These are phyloP conservation scores for Pterocarpus santalinus DNA, from an alignment of 306 rosid genomes.

Conservation along the genomic window DNA sequence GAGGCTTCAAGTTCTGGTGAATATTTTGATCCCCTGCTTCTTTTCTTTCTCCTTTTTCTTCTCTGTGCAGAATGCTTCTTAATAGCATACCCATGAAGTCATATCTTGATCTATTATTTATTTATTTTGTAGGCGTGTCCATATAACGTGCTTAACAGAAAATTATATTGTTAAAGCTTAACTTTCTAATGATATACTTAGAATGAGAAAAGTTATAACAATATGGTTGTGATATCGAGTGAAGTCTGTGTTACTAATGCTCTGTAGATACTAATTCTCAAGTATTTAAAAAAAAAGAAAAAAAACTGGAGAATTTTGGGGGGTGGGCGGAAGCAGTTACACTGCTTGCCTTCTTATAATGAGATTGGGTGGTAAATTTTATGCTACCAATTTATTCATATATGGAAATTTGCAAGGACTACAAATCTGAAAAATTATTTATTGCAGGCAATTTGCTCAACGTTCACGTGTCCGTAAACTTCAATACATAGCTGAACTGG, in stretches of 20 bases:
- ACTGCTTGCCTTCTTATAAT: background rate
- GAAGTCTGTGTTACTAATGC: slow-evolving; percentile 1
- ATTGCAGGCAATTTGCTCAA: slow-evolving; percentile 96
- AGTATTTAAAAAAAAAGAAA: too few relatives aligned
- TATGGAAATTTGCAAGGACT: slow-evolving; percentile 6
- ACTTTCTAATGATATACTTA: background rate
- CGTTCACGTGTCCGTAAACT: slow-evolving; percentile 98
- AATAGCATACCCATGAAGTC: slow-evolving; percentile 10
- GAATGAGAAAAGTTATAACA: background rate
- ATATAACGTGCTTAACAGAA: background rate
- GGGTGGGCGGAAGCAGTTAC: background rate
- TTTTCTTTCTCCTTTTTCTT: slow-evolving; percentile 2
- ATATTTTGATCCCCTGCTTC: background rate
- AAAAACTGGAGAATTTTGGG: too few relatives aligned
- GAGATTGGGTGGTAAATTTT: background rate
- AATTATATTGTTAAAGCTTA: background rate
- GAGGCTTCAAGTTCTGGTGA: background rate
- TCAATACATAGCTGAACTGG: slow-evolving; percentile 98
- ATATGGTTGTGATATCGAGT: slow-evolving; percentile 3
- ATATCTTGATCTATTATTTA: slow-evolving; percentile 14
- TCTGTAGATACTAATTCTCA: background rate
- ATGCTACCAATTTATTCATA: slow-evolving; percentile 8
- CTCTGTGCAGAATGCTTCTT: slow-evolving; percentile 39
- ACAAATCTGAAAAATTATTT: slow-evolving; percentile 39
- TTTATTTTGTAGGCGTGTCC: slow-evolving; percentile 21